These are phyloP conservation scores for Trichoderma aggressivum DNA, from an alignment of 2,329 filamentous ascomycete species.

Conservation along the genomic window DNA sequence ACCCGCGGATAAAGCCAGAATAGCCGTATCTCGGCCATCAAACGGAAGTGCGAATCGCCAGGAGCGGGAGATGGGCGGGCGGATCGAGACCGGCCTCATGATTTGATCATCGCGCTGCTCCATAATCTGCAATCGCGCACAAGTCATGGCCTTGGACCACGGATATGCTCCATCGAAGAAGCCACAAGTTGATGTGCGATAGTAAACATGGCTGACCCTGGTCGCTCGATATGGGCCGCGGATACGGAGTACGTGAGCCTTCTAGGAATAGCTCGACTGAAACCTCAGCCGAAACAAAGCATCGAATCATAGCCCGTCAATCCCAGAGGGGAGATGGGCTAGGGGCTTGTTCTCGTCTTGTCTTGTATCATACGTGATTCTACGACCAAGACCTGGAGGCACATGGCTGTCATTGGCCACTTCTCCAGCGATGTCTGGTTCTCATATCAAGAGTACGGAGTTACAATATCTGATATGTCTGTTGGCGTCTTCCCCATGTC, in stretches of 20 bases:
- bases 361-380: neutral
- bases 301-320: neutral
- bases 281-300: constrained; percentile 1
- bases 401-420: neutral
- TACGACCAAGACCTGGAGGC: neutral
- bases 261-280: constrained; percentile 1
- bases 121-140: neutral
- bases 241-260: neutral
- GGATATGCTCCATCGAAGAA: neutral
- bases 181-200: neutral
- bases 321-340: neutral
- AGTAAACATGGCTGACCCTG: neutral
- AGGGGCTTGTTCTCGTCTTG: neutral
- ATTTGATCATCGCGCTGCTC: neutral
- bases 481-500: neutral
- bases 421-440: neutral
- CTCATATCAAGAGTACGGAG: too few species aligned
- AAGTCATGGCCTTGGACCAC: neutral
- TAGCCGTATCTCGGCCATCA: neutral
- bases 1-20: constrained; percentile 4
- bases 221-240: neutral
- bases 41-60: neutral
- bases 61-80: neutral
- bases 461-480: neutral
- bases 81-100: neutral